Evolutionary conservation across 1,284 basidiomycete genomes (phyloP), one percentile per base, ranked within the genome.

Genomic region (Cryptococcus neoformans): DNA sequence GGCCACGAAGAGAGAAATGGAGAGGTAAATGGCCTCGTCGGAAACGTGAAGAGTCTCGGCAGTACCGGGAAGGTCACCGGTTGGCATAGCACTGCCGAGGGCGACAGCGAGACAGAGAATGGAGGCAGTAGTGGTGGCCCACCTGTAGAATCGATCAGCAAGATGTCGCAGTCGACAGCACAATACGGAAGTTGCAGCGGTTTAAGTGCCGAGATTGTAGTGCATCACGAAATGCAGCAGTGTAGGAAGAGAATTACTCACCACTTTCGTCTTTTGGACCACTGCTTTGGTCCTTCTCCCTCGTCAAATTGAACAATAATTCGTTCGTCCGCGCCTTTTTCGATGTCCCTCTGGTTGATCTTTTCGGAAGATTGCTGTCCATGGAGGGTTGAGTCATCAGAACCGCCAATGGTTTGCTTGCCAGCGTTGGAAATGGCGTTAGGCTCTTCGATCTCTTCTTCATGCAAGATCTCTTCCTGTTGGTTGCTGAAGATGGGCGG

Each of bases 1-100:
- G 38, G 78, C 70, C 11, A 82, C 76, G 61, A 81, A 81, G 50
- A 82, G 69, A n/a, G 78, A 72, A 35, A 81, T 73, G 46, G 69
- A 71, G 16, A 79, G 68, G 51, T 65, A 74, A 48, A 77, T 74
- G 5, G 75, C 78, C 51, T 78, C 77, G 49, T 70, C 58, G 4
- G 73, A 68, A 16, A 79, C 77, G 40, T 73, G 59, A 34, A 81
- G 77, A 10, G 73, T 56, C 14, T 60, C 52, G 16, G 69, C 68
- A 14, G 77, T 69, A 0, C 69, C 67, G 3, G 62, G 62, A 0
- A 80, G 63, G 55, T 80, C 74, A 28, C 79, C 79, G 0, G 80
- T 80, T 2, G 80, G 78, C 56, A 80, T 76, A 4, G 79, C 77
- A 2, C 74, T 77, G 0, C 79, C 79, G 41, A 81, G 74, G 2